Conservation (phyloP, 2,329 filamentous ascomycete species). For the Helotiales sp. region DNA sequence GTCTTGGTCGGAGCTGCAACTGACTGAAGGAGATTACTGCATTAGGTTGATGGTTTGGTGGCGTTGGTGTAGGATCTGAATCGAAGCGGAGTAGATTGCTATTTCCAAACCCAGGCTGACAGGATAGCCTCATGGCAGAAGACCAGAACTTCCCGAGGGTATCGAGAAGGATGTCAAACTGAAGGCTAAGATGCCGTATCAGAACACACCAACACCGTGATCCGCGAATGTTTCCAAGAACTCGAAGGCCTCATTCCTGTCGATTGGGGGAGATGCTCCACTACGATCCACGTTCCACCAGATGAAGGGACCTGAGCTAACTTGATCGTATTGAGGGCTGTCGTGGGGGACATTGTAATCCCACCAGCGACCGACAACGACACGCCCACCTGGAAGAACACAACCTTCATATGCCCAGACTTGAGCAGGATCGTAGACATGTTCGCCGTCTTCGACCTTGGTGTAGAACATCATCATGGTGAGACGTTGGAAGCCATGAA, state of each 20-base stretch:
- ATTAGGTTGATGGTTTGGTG: too few relatives aligned
- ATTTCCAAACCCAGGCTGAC: too few relatives aligned
- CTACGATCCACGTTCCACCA: slow-evolving; percentile 36
- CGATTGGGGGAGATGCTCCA: slow-evolving; percentile 12
- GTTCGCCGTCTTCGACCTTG: slow-evolving; percentile 14
- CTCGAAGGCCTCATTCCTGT: slow-evolving; percentile 24
- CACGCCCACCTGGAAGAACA: slow-evolving; percentile 45
- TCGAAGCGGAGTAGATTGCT: too few relatives aligned
- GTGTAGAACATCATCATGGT: slow-evolving; percentile 52
- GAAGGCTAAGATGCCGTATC: background rate
- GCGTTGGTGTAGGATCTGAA: too few relatives aligned
- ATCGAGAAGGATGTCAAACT: background rate
- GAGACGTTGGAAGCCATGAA: slow-evolving; percentile 54
- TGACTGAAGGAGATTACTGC: background rate
- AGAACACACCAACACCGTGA: background rate
- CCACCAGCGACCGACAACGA: slow-evolving; percentile 53
- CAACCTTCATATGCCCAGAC: slow-evolving; percentile 48
- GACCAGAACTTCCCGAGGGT: background rate
- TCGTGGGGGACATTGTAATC: slow-evolving; percentile 19
- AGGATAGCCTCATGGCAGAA: background rate
- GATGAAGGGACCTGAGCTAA: slow-evolving; percentile 36
- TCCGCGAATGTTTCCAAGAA: slow-evolving; percentile 19
- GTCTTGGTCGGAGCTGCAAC: background rate
- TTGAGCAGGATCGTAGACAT: slow-evolving; percentile 28
- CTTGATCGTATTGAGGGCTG: slow-evolving; percentile 7